These are phyloP conservation scores for Daldinia grandis DNA, from an alignment of 495 filamentous ascomycete species.

Conservation along the genomic window DNA sequence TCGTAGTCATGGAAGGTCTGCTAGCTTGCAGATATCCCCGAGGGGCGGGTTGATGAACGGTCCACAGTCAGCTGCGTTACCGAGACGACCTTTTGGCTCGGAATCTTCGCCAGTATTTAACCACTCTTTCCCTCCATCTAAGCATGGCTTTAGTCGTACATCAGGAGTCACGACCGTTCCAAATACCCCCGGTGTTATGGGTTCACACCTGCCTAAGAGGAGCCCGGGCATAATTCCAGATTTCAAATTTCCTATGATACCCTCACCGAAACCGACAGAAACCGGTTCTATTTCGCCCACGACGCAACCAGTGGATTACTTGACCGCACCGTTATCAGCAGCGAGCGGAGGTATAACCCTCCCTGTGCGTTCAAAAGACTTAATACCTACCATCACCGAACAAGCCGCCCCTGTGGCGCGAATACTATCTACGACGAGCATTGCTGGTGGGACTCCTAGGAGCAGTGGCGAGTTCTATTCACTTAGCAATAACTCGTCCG, in stretches of 20 bases:
- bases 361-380: slow-evolving; percentile 49
- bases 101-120: slow-evolving; percentile 58
- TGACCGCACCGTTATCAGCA: slow-evolving; percentile 50
- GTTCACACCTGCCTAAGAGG: slow-evolving; percentile 46
- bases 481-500: slow-evolving; percentile 89
- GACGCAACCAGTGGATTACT: slow-evolving; percentile 40
- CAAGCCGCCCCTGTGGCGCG: slow-evolving; percentile 69
- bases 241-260: slow-evolving; percentile 73
- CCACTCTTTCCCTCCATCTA: slow-evolving; percentile 57
- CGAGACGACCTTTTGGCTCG: slow-evolving; percentile 48
- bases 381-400: slow-evolving; percentile 58
- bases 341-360: slow-evolving; percentile 44
- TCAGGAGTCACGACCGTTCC: slow-evolving; percentile 51
- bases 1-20: slow-evolving; percentile 78
- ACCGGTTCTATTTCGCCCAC: slow-evolving; percentile 12
- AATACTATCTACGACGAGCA: slow-evolving; percentile 76
- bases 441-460: slow-evolving; percentile 71
- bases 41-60: slow-evolving; percentile 51
- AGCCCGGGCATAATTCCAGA: slow-evolving; percentile 60
- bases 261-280: slow-evolving; percentile 51
- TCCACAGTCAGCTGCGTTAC: slow-evolving; percentile 53
- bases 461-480: slow-evolving; percentile 97
- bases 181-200: slow-evolving; percentile 50
- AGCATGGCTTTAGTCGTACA: slow-evolving; percentile 47
- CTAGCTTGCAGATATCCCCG: slow-evolving; percentile 82